Base-by-base conservation (phyloP, 495 filamentous ascomycete genomes). In the Amniculicola lignicola region DNA sequence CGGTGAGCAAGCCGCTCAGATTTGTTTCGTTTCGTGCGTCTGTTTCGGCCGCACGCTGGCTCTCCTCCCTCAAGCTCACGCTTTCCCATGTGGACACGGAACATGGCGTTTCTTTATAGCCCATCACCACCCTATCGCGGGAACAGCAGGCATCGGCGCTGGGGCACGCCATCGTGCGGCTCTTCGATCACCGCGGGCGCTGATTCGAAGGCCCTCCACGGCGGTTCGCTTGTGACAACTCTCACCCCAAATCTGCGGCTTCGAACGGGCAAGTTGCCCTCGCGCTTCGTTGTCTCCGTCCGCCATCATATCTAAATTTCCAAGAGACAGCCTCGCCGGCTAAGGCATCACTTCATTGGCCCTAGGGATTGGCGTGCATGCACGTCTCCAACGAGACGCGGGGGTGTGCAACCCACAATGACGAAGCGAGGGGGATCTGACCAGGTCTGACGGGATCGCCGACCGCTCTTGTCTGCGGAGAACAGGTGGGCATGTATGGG, bases 341-440 rank as follows among this genome's bases (percentile, higher is more conserved):
- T 72, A 68, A 14, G 75, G 66, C 11, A 68, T 19, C 73, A 44
- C 38, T 72, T 72, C 64, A 77, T 77, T 16, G 73, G 67, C 39
- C 75, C 74, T 0, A 54, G 22, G 4, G 58, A 46, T 11, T 63
- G 65, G 29, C 70, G 65, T 16, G 72, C 66, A 7, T 7, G 29
- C 29, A 62, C 43, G 9, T 43, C 57, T 49, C 74, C 72, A 47
- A 40, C 29, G 18, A 71, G 57, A 54, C 22, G 57, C 57, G 57
- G 57, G 50, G 57, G 46, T 28, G 41, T 47, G 46, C 25, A 14
- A 58, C 27, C 4, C 54, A 49, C 44, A 39, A 36, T 57, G 27
- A 19, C 18, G 16, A 44, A 44, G 46, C 39, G 21, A 42, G 21
- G 18, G 28, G 38, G 51, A 27, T 46, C 54, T 57, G 50, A 50